A percentile compares a stretch with the other conserved stretches of the same genome.
Evolutionary conservation across 2,329 filamentous ascomycete species (phyloP).

Genomic region (Calonectria leucothoes): DNA sequence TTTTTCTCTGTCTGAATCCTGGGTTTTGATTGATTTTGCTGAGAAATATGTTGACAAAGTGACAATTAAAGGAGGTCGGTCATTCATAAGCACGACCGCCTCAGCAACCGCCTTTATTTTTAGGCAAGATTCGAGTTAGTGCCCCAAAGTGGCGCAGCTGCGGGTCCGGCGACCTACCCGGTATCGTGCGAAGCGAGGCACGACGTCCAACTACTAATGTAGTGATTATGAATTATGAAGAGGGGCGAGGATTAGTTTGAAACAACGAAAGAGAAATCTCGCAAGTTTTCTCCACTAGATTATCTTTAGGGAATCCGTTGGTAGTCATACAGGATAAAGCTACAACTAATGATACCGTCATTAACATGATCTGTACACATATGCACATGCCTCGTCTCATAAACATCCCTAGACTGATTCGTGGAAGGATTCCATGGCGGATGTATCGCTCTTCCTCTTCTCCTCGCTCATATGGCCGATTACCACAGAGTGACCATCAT

Average conservation of each 20-base stretch:
- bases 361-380: slow-evolving; percentile 25
- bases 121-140: background rate
- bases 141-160: background rate
- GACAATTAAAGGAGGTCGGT: background rate
- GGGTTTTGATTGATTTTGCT: too few relatives aligned
- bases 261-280: too few relatives aligned
- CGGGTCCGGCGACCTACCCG: background rate
- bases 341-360: slow-evolving; percentile 16
- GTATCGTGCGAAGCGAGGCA: too few relatives aligned
- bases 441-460: slow-evolving; percentile 33
- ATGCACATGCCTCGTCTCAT: slow-evolving; percentile 10
- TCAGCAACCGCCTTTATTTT: background rate
- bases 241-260: too few relatives aligned
- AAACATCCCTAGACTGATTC: slow-evolving; percentile 29
- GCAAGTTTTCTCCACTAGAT: background rate
- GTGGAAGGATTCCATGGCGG: slow-evolving; percentile 30
- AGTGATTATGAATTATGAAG: too few relatives aligned
- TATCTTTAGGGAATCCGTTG: slow-evolving; percentile 21
- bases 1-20: background rate
- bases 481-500: slow-evolving; percentile 38
- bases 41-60: background rate
- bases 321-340: background rate
- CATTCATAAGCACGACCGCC: background rate
- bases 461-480: slow-evolving; percentile 25
- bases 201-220: too few relatives aligned